These are phyloP conservation scores for Alternaria sp. DNA, from an alignment of 2,329 filamentous ascomycete species.

Conservation along the genomic window DNA sequence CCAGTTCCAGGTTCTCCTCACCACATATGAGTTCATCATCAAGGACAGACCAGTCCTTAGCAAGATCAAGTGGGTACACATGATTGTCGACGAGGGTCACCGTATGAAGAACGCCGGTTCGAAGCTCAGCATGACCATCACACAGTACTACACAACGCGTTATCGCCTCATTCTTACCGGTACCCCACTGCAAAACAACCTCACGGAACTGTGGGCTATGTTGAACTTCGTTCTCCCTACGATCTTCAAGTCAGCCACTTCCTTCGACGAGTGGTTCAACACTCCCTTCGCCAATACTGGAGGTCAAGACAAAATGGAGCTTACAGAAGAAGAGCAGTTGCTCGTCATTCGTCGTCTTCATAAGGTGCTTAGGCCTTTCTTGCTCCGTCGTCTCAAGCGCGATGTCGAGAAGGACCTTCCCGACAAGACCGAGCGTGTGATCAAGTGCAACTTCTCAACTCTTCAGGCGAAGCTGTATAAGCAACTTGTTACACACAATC, in stretches of 20 bases:
- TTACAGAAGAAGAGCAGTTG: slow-evolving; percentile 99
- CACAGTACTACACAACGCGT: slow-evolving; percentile 91
- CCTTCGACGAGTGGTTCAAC: slow-evolving; percentile 99
- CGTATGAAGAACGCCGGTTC: slow-evolving; percentile 99
- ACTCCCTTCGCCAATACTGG: slow-evolving; percentile 98
- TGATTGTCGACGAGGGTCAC: slow-evolving; percentile 99
- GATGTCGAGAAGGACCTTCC: slow-evolving; percentile 99
- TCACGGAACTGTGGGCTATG: slow-evolving; percentile 95
- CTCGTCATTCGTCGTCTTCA: slow-evolving; percentile 97
- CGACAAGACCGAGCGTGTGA: slow-evolving; percentile 98
- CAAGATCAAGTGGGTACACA: slow-evolving; percentile 99
- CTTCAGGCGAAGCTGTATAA: slow-evolving; percentile 94
- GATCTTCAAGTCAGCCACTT: slow-evolving; percentile 99
- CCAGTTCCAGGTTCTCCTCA: slow-evolving; percentile 93
- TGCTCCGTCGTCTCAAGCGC: slow-evolving; percentile 98
- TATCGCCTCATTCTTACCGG: slow-evolving; percentile 97
- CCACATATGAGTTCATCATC: slow-evolving; percentile 99
- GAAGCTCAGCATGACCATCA: slow-evolving; percentile 93
- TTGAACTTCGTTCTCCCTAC: slow-evolving; percentile 98
- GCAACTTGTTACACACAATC: slow-evolving; percentile 95
- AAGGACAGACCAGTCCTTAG: slow-evolving; percentile 94
- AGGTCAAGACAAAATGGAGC: slow-evolving; percentile 97
- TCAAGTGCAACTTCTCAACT: slow-evolving; percentile 98
- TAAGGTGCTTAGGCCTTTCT: slow-evolving; percentile 95
- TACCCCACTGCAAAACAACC: slow-evolving; percentile 96